Evolutionary conservation across 2,329 filamentous ascomycete species (phyloP).

Genomic region (Paracoccidioides lutzii): DNA sequence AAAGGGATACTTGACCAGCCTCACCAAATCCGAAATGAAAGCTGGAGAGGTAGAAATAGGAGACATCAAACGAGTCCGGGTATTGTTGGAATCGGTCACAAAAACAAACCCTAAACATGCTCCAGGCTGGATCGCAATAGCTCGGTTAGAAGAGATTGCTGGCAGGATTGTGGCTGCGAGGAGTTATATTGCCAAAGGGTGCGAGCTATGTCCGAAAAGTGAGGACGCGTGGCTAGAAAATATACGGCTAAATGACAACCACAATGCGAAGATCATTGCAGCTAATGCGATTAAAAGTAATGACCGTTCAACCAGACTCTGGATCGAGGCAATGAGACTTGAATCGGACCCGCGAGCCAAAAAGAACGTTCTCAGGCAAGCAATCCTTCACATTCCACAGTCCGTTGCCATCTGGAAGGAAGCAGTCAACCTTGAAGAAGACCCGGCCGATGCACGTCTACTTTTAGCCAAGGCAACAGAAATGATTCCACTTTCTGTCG

Average conservation of each 20-base stretch:
- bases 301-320: constrained; percentile 72
- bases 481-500: constrained; percentile 83
- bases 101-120: constrained; percentile 93
- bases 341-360: constrained; percentile 72
- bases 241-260: constrained; percentile 79
- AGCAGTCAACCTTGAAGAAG: constrained; percentile 87
- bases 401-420: constrained; percentile 98
- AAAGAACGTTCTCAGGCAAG: constrained; percentile 84
- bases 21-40: constrained; percentile 67
- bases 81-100: constrained; percentile 89
- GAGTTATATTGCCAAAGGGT: constrained; percentile 76
- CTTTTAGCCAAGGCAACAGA: constrained; percentile 91
- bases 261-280: constrained; percentile 92
- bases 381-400: constrained; percentile 82
- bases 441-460: constrained; percentile 72
- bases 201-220: constrained; percentile 80
- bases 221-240: constrained; percentile 96
- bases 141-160: constrained; percentile 80
- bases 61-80: constrained; percentile 85
- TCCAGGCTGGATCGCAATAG: constrained; percentile 90
- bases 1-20: constrained; percentile 86
- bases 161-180: constrained; percentile 83
- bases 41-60: constrained; percentile 76
- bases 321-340: constrained; percentile 90
- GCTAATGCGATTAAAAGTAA: constrained; percentile 89